These are phyloP conservation scores for Petunia secreta DNA, from an alignment of 257 asterid genomes.

Conservation along the genomic window DNA sequence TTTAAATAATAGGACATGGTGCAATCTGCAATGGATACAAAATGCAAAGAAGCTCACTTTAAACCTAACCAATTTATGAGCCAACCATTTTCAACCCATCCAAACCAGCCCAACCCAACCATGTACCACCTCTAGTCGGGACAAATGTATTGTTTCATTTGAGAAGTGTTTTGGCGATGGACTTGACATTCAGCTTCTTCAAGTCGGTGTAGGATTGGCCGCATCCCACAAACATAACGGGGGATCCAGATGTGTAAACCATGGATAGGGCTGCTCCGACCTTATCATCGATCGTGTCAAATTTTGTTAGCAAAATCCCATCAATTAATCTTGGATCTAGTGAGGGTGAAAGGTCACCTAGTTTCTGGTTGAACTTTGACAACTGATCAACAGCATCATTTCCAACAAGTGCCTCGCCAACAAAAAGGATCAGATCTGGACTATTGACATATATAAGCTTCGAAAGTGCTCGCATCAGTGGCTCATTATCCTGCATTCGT, in stretches of 20 bases:
- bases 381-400: constrained; percentile 91
- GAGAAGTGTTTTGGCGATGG: constrained; percentile 87
- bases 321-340: constrained; percentile 80
- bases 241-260: constrained; percentile 94
- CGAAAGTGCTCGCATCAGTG: constrained; percentile 92
- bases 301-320: constrained; percentile 89
- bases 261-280: constrained; percentile 96
- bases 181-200: constrained; percentile 48
- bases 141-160: constrained; percentile 35
- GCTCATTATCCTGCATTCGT: constrained; percentile 98
- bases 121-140: no score
- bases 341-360: constrained; percentile 50
- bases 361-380: constrained; percentile 71
- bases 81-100: no score
- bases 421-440: constrained; percentile 84
- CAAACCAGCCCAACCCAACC: no score
- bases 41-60: no score
- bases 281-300: constrained; percentile 96
- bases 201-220: constrained; percentile 73
- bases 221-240: constrained; percentile 92
- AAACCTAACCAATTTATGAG: no score
- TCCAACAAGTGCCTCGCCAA: constrained; percentile 96
- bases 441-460: constrained; percentile 78
- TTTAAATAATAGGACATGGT: no score
- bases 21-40: no score